Conservation (phyloP, 352 stramenopile genomes). For the Phytopythium cucurbitacearum region DNA sequence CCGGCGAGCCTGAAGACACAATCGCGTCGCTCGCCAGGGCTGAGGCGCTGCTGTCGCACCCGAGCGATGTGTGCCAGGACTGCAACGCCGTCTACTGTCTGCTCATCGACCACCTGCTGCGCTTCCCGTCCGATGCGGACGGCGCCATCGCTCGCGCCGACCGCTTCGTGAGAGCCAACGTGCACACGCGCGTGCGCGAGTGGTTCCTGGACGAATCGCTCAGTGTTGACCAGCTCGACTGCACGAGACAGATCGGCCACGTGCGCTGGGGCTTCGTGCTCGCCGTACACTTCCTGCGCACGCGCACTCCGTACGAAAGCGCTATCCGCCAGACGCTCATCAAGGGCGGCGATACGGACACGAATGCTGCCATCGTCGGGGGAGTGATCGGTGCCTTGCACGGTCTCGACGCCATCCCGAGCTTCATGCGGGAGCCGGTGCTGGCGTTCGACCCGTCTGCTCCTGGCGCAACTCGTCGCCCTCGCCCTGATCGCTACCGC, state of each 20-base stretch:
- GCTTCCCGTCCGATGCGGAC: conserved; percentile 23
- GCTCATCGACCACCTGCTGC: conserved; percentile 39
- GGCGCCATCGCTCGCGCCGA: conserved; percentile 33
- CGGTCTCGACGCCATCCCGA: conserved; percentile 31
- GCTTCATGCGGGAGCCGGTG: conserved; percentile 35
- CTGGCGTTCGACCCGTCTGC: conserved; percentile 35
- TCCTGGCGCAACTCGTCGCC: conserved; percentile 9
- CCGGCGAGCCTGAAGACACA: conserved; percentile 13
- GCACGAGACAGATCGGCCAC: conserved; percentile 28
- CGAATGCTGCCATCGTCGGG: conserved; percentile 55
- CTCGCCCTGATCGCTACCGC: conserved; percentile 24
- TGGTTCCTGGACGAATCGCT: conserved; percentile 53
- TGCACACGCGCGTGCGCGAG: conserved; percentile 20
- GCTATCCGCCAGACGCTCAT: conserved; percentile 45
- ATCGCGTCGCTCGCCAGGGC: conserved; percentile 25
- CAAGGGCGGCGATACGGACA: conserved; percentile 55
- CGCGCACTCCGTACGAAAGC: conserved; percentile 32
- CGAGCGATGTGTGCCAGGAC: conserved; percentile 47
- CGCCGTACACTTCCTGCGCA: conserved; percentile 38
- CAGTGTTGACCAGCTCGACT: conserved; percentile 25
- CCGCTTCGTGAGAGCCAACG: conserved; percentile 23
- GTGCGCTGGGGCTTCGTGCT: conserved; percentile 50
- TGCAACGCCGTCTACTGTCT: conserved; percentile 59
- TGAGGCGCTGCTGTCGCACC: conserved; percentile 48
- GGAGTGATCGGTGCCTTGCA: conserved; percentile 46